Evolutionary conservation across 441 rosid genomes (phyloP).

Genomic region (Gossypium schwendimanii): DNA sequence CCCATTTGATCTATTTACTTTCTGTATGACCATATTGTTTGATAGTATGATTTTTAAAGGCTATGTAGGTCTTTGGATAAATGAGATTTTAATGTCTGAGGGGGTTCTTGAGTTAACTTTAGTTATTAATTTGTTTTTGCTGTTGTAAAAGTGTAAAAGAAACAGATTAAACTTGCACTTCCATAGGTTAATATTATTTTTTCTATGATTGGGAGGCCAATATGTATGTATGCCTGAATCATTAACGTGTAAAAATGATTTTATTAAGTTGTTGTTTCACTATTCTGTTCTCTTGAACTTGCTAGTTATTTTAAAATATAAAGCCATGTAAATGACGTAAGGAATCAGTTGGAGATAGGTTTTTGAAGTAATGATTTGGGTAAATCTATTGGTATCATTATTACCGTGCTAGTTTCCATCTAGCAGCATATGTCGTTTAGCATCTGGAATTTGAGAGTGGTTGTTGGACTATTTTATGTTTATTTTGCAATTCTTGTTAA

Average conservation of each 20-base stretch:
- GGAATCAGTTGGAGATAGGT: background rate
- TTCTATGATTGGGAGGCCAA: background rate
- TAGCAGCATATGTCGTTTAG: background rate
- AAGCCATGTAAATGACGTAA: background rate
- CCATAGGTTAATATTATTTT: background rate
- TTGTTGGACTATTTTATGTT: background rate
- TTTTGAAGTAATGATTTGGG: background rate
- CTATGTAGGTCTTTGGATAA: background rate
- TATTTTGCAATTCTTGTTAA: background rate
- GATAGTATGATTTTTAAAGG: background rate
- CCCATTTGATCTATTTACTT: conserved; percentile 14
- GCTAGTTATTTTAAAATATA: background rate
- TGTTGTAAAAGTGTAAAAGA: background rate
- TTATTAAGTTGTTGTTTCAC: too few relatives aligned
- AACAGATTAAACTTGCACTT: background rate
- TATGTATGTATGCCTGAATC: background rate
- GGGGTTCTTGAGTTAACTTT: background rate
- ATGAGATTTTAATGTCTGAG: background rate
- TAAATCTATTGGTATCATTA: background rate
- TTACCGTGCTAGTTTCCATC: background rate
- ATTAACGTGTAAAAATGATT: background rate
- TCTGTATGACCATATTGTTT: background rate
- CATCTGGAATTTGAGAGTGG: background rate
- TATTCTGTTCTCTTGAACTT: too few relatives aligned
- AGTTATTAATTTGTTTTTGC: background rate